Percentiles rank a stretch among this genome's conserved stretches.
phyloP scores from a whole-genome alignment of 2,329 filamentous ascomycete species.

The Elsinoe australis region DNA sequence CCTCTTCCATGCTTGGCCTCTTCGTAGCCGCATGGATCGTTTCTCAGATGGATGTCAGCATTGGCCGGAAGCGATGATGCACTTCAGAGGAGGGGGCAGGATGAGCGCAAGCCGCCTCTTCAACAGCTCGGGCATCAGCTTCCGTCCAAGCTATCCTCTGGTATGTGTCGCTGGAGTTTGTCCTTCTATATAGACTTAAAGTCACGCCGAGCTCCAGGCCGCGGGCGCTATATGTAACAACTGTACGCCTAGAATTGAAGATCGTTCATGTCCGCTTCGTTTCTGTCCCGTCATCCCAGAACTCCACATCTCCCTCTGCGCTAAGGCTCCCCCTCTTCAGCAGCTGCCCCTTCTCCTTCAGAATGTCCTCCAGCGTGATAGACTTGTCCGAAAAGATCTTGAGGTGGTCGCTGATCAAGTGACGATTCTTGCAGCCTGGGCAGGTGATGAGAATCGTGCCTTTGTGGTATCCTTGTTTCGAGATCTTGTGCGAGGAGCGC shows the following conservation, averaged over 20 bases:
- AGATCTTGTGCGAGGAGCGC: conserved; percentile 76
- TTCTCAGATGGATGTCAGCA: conserved; percentile 73
- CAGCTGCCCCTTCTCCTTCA: conserved; percentile 65
- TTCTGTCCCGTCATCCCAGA: conserved; percentile 63
- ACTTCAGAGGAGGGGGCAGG: background rate
- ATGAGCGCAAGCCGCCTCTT: background rate
- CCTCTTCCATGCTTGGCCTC: conserved; percentile 62
- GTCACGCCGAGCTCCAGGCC: background rate
- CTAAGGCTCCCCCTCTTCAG: conserved; percentile 65
- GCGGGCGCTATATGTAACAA: background rate
- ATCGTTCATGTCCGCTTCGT: conserved; percentile 13
- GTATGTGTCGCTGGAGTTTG: background rate
- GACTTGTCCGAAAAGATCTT: conserved; percentile 67
- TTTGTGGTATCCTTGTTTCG: conserved; percentile 90
- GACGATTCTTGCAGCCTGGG: conserved; percentile 74
- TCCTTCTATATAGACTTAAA: no score
- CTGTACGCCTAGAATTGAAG: conserved; percentile 12
- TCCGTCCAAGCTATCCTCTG: background rate
- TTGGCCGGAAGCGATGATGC: conserved; percentile 41
- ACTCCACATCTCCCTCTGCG: conserved; percentile 79
- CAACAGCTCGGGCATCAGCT: no score
- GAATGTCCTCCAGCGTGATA: conserved; percentile 68
- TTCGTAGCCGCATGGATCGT: conserved; percentile 69
- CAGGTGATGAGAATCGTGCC: conserved; percentile 86
- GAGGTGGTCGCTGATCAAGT: conserved; percentile 87